Evolutionary conservation across 495 filamentous ascomycete genomes (phyloP).

Genomic region (Corynascus novoguineensis): DNA sequence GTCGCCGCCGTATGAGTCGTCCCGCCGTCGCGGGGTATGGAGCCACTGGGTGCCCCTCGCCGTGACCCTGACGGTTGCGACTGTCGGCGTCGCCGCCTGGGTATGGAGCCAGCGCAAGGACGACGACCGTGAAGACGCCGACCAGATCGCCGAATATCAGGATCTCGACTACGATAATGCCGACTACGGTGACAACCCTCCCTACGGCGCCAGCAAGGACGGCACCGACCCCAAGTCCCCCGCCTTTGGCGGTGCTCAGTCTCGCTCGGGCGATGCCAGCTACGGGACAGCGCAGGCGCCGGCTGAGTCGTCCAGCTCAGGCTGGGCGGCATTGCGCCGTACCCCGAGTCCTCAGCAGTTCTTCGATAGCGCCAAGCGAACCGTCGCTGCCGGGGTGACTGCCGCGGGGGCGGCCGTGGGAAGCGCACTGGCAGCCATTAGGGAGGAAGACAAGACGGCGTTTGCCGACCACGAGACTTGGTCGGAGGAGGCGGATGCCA

Average conservation of each 20-base stretch:
- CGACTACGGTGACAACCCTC: conserved; percentile 48
- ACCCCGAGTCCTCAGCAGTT: conserved; percentile 88
- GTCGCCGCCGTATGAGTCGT: conserved; percentile 69
- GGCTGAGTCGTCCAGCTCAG: conserved; percentile 45
- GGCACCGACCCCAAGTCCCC: conserved; percentile 38
- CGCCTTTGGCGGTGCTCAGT: conserved; percentile 29
- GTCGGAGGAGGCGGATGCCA: conserved; percentile 68
- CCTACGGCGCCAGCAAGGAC: conserved; percentile 45
- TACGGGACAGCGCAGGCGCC: conserved; percentile 32
- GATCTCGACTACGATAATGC: conserved; percentile 48
- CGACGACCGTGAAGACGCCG: conserved; percentile 52
- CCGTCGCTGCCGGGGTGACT: conserved; percentile 69
- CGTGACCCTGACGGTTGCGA: conserved; percentile 77
- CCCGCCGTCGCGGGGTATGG: conserved; percentile 61
- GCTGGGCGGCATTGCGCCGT: conserved; percentile 72
- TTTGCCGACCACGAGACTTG: conserved; percentile 80
- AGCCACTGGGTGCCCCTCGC: conserved; percentile 83
- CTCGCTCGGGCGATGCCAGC: conserved; percentile 34
- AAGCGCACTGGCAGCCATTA: conserved; percentile 73
- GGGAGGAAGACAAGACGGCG: conserved; percentile 73
- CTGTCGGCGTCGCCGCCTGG: conserved; percentile 81
- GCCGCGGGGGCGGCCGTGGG: conserved; percentile 78
- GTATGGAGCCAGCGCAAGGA: conserved; percentile 82
- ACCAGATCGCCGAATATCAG: conserved; percentile 35
- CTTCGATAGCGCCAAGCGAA: conserved; percentile 69